Base-by-base conservation (phyloP, 345 rosid genomes). In the Boechera stricta region DNA sequence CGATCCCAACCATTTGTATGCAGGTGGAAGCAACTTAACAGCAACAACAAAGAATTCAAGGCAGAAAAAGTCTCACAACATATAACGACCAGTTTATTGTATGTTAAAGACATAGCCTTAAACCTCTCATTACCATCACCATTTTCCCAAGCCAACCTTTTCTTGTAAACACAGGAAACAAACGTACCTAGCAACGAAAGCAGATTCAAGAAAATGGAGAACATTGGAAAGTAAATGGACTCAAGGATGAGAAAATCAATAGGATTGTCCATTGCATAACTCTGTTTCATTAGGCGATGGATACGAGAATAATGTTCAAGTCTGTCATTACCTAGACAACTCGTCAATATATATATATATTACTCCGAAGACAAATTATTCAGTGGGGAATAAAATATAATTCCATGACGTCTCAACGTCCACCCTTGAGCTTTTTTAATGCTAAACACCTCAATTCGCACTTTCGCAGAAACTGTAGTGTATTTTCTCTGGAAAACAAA, bases 1-100 rank as follows among this genome's bases (percentile, higher is more conserved):
- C 26, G 81, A 35, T 84, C 82, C 96, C 90, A 88, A 38, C 79
- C 89, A 73, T 83, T 78, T 48, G 64, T 76, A 82, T 84, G 79
- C 91, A 91, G 80, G 62, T 82, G 80, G 35, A 88, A 87, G 79
- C 85, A 93, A 76, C 84, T 87, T 59, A 82, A 42, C 63, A 85
- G 69, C 68, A 88, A 85, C 75, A 78, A 47, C 16, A 79, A 70
- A 42, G 83, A 60, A 80, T 79, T 86, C 60, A 86, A 85, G 77
- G 75, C 58, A 3, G 87, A 82, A 38, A 90, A 79, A 67, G 83
- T 73, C 5, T 67, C 55, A 70, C 90, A 93, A 74, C 82, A 86
- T 61, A 87, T 42, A 72, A 90, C 18, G 65, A 84, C 86, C 78
- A 33, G 82, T 74, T 87, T 88, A 5, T 67, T 59, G 78, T 80